Base-by-base conservation (phyloP, 2,329 filamentous ascomycete species). In the Thelonectria olida region DNA sequence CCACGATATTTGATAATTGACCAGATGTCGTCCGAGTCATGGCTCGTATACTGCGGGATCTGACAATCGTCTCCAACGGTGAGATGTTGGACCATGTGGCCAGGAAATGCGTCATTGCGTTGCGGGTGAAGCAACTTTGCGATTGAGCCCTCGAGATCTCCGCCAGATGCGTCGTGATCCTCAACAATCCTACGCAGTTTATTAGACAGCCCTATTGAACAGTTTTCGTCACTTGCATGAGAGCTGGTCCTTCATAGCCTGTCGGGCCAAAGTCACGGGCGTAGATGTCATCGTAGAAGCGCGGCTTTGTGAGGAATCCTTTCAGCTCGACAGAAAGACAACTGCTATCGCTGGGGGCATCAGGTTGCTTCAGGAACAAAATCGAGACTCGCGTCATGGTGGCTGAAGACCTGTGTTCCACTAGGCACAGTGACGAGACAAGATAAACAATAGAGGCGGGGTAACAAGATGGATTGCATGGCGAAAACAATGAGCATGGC, bases 1-100 rank as follows among this genome's bases (percentile, higher is more conserved):
- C 45, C 52, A 9, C 52, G 47, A 27, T 52, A 56, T n/a, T 52
- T 61, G 28, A 61, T 56, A 31, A 56, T 61, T 15, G 39, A 61
- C 52, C 45, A 56, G 8, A 61, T 61, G 23, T 47, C 58, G n/a
- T 31, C n/a, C 1, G 44, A 38, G 22, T 36, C 42, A 49, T 47
- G 15, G n/a, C 9, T 38, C 9, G 45, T 47, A 22, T 55, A 19
- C 22, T 55, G 36, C 22, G 39, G 58, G 7, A 60, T 31, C 12
- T 38, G 44, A n/a, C 50, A 31, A 13, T 22, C 9, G 17, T 50
- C 39, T 23, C 28, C 47, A 12, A 5, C 25, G 12, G 44, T 7
- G 8, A 56, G 23, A 2, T 12, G 13, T 7, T 51, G 19, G 2
- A 31, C 13, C 51, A 56, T 56, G 5, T 51, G 8, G 4, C 15